Evolutionary conservation across 1,284 basidiomycete genomes (phyloP).

Genomic region (Leucoagaricus sp.): DNA sequence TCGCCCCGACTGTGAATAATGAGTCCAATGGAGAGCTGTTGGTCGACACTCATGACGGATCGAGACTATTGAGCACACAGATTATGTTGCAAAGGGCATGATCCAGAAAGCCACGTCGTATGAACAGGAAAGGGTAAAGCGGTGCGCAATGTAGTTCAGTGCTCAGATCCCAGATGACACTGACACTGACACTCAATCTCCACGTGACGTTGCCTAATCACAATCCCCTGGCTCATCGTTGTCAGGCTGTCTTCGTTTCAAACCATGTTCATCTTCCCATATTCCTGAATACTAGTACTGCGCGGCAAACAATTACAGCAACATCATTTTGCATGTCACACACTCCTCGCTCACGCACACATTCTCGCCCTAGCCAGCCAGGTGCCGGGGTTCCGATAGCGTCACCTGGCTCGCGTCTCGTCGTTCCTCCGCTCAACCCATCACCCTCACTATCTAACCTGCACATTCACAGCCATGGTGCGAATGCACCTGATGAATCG

Average conservation of each 20-base stretch:
- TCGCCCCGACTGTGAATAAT: conserved; percentile 12
- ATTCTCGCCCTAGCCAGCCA: conserved; percentile 15
- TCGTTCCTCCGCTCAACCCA: conserved; percentile 43
- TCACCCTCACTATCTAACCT: conserved; percentile 47
- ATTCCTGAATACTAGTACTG: not conserved
- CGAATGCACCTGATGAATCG: conserved; percentile 21
- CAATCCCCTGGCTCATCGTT: not conserved
- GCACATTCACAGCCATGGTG: conserved; percentile 43
- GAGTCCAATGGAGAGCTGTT: conserved; percentile 5
- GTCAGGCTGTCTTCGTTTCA: not conserved
- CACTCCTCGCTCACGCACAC: conserved; percentile 34
- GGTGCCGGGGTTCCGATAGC: conserved; percentile 31
- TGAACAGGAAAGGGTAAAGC: not conserved
- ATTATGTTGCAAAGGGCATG: not conserved
- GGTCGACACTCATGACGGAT: conserved; percentile 2
- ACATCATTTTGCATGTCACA: conserved; percentile 22
- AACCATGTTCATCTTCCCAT: not conserved
- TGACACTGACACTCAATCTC: not conserved
- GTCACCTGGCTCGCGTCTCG: conserved; percentile 41
- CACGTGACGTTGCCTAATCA: not conserved
- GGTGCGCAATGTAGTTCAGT: not conserved
- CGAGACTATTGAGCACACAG: not conserved
- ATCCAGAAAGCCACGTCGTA: not conserved
- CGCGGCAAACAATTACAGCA: not conserved
- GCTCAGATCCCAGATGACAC: too few relatives aligned